These are phyloP conservation scores for Leccinum arenicola DNA, from an alignment of 768 basidiomycete genomes.

Conservation along the genomic window DNA sequence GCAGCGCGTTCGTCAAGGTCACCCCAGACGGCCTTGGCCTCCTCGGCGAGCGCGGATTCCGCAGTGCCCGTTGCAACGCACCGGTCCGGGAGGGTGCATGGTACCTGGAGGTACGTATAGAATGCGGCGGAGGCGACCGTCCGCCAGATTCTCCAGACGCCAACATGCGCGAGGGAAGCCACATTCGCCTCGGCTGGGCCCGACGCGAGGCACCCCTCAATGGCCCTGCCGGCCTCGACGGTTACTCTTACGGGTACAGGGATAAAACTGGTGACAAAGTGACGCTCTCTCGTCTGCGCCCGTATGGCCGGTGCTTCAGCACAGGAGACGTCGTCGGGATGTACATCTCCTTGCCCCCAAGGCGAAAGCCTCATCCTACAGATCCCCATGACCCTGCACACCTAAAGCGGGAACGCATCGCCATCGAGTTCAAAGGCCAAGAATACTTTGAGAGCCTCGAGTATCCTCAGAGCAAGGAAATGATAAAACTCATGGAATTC, in stretches of 20 bases:
- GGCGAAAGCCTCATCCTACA: slow-evolving; percentile 51
- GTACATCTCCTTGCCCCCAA: slow-evolving; percentile 84
- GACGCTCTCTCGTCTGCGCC: slow-evolving; percentile 72
- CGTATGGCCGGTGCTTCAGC: slow-evolving; percentile 71
- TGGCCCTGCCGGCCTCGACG: slow-evolving; percentile 89
- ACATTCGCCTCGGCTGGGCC: slow-evolving; percentile 90
- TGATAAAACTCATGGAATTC: slow-evolving; percentile 83
- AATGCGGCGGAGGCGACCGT: slow-evolving; percentile 67
- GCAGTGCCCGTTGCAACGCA: slow-evolving; percentile 87
- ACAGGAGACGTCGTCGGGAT: slow-evolving; percentile 91
- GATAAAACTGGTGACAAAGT: slow-evolving; percentile 94
- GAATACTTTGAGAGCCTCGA: slow-evolving; percentile 94
- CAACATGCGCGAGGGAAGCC: slow-evolving; percentile 60
- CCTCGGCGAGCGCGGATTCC: slow-evolving; percentile 83
- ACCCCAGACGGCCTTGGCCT: slow-evolving; percentile 75
- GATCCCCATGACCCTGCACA: slow-evolving; percentile 81
- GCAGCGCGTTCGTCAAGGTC: slow-evolving; percentile 75
- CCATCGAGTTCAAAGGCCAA: slow-evolving; percentile 95
- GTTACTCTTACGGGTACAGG: slow-evolving; percentile 87
- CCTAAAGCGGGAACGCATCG: slow-evolving; percentile 83
- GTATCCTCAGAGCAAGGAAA: slow-evolving; percentile 87
- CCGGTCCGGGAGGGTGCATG: slow-evolving; percentile 87
- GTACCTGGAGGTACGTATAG: slow-evolving; percentile 90
- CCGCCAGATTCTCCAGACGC: slow-evolving; percentile 39
- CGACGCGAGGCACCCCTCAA: slow-evolving; percentile 92